These are phyloP conservation scores for Narthecium ossifragum DNA, from an alignment of 106 monocot genomes.

Conservation along the genomic window DNA sequence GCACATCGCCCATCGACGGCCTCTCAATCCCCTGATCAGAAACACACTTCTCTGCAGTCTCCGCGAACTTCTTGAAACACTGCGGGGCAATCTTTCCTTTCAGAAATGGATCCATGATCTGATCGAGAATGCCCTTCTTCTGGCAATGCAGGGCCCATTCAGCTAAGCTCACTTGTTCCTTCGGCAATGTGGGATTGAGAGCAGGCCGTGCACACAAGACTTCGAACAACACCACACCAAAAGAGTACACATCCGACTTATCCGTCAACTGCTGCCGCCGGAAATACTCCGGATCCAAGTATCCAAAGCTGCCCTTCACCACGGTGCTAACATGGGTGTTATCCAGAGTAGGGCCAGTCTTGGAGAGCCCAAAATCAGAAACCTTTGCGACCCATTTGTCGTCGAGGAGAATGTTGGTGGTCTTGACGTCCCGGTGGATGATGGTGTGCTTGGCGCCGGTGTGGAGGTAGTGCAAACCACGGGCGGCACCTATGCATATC, in stretches of 20 bases:
- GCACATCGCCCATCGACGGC: conserved; percentile 75
- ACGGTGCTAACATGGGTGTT: conserved; percentile 75
- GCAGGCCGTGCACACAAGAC: conserved; percentile 67
- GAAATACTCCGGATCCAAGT: conserved; percentile 80
- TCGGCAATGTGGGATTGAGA: conserved; percentile 38
- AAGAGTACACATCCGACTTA: conserved; percentile 84
- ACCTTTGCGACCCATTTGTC: conserved; percentile 75
- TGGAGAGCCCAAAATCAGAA: conserved; percentile 77
- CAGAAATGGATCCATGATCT: conserved; percentile 59
- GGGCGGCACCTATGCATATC: conserved; percentile 88
- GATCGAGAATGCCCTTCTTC: conserved; percentile 57
- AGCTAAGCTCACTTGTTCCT: conserved; percentile 67
- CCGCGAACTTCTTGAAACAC: conserved; percentile 66
- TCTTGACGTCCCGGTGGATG: conserved; percentile 89
- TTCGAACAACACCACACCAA: conserved; percentile 76
- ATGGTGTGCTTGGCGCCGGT: conserved; percentile 76
- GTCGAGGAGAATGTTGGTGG: conserved; percentile 79
- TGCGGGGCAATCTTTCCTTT: conserved; percentile 48
- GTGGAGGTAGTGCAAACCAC: conserved; percentile 84
- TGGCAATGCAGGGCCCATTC: conserved; percentile 74
- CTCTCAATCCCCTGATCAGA: conserved; percentile 61
- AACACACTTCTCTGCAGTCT: conserved; percentile 73
- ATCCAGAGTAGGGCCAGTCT: conserved; percentile 44
- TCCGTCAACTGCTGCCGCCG: conserved; percentile 75
- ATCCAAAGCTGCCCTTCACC: conserved; percentile 86